Evolutionary conservation across 805 yeast genomes (phyloP).

Genomic region (Schwanniomyces polymorphus): DNA sequence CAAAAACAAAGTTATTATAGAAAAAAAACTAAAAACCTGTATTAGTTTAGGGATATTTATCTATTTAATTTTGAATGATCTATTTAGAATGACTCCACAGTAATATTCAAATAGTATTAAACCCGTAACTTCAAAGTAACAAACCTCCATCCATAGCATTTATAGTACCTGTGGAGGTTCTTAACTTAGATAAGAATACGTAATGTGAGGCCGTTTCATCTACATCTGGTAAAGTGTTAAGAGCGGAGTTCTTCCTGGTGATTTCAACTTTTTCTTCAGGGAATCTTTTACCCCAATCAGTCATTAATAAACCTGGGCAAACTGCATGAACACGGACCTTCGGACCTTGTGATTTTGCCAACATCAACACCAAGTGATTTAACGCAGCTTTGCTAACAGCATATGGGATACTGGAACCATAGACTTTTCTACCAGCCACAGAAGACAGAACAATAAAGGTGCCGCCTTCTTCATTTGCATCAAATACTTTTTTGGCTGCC

Average conservation of each 20-base stretch:
- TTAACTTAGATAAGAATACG: constrained; percentile 16
- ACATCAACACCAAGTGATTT: constrained; percentile 32
- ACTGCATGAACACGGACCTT: constrained; percentile 37
- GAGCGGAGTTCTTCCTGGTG: constrained; percentile 14
- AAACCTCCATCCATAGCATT: constrained; percentile 23
- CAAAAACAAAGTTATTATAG: too few species aligned
- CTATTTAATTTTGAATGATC: too few species aligned
- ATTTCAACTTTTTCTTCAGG: constrained; percentile 13
- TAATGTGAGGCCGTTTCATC: constrained; percentile 25
- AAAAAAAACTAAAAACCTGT: too few species aligned
- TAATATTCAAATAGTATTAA: neutral
- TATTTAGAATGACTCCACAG: too few species aligned
- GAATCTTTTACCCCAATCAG: constrained; percentile 26
- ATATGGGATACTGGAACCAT: constrained; percentile 27
- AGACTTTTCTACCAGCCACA: constrained; percentile 25
- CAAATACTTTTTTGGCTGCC: constrained; percentile 9
- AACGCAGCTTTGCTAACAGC: constrained; percentile 39
- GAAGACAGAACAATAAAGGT: constrained; percentile 31
- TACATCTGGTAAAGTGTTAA: constrained; percentile 18
- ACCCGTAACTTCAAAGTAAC: neutral
- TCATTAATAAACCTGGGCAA: constrained; percentile 33
- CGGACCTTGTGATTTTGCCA: constrained; percentile 37
- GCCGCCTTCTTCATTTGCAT: constrained; percentile 39
- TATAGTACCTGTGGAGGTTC: constrained; percentile 23
- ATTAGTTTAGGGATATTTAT: too few species aligned